Base-by-base conservation (phyloP, 208 protist species). In the Novymonas esmeraldas region DNA sequence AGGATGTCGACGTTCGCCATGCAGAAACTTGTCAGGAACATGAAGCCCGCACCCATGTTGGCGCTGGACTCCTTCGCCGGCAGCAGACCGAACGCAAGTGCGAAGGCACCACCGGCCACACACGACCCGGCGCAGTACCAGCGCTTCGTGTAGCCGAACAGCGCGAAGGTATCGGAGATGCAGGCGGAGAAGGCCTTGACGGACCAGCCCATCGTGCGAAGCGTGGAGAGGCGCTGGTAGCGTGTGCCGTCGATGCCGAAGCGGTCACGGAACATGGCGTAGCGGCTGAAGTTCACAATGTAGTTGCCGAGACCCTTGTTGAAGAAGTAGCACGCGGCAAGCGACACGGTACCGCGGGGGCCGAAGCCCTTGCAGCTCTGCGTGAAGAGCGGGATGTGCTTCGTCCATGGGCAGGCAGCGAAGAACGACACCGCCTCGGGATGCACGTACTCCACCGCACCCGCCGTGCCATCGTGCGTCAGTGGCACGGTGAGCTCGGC, bases 1-100 rank as follows among this genome's bases (percentile, higher is more conserved):
- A 91, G 73, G 55, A 87, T 87, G 60, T 91, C 85, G 11, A 91
- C 61, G 62, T 81, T 83, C 10, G 78, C 78, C 54, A 78, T 82
- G 38, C 66, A 57, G 56, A 79, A 84, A 38, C 41, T 56, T n/a
- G 68, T 74, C 7, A 87, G 38, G 51, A 87, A 85, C 48, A 82
- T 64, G 38, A 91, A 67, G 3, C 36, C 76, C 7, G 56, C 79
- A 22, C 50, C 81, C 1, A 45, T 58, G 29, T 70, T 45, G 42
- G 70, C 78, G 42, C 66, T 73, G 1, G 61, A 71, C 20, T 48
- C 9, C 55, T 62, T 76, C 24, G 38, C 29, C 18, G 81, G 81
- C 10, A 87, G 56, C 6, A 78, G 22, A 26, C 54, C 73, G 20
- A 68, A 81, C 16, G 61, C 81, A 42, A 68, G 76, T 3, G 39